Conservation (phyloP, 352 stramenopile species). For the Thraustochytrium sp. region DNA sequence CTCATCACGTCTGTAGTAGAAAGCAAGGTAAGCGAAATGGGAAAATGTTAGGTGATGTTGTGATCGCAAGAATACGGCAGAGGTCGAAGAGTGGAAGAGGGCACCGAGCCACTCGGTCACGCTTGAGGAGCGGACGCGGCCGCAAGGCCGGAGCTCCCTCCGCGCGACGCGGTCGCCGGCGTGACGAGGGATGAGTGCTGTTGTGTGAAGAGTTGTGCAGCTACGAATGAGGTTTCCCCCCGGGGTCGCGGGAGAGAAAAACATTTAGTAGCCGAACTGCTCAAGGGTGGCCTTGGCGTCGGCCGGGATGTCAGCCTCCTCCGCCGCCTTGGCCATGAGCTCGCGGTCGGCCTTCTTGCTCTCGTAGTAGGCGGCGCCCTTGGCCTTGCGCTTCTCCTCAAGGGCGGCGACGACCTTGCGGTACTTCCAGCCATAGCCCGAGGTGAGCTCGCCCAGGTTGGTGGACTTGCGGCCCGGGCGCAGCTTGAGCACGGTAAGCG, state of each 20-base stretch:
- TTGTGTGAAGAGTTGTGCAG: no score
- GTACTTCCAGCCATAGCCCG: constrained; percentile 95
- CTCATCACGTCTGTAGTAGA: no score
- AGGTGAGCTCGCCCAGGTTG: constrained; percentile 85
- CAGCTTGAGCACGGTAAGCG: constrained; percentile 85
- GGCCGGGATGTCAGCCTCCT: constrained; percentile 48
- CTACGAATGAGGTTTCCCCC: no score
- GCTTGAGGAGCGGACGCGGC: no score
- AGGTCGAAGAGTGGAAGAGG: no score
- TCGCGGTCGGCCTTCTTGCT: constrained; percentile 90
- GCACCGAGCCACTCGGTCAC: no score
- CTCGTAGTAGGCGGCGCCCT: constrained; percentile 93
- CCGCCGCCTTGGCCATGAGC: constrained; percentile 64
- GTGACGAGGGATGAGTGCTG: no score
- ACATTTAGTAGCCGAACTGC: constrained; percentile 34
- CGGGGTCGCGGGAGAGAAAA: background rate
- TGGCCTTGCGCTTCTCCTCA: constrained; percentile 69
- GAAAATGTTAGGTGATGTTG: no score
- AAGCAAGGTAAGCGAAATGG: no score
- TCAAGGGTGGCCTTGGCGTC: constrained; percentile 25
- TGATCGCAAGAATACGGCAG: no score
- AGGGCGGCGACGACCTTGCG: constrained; percentile 84
- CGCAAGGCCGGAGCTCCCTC: no score
- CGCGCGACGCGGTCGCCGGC: no score
- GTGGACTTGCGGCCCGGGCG: constrained; percentile 89